Evolutionary conservation across 1,284 basidiomycete genomes (phyloP), one percentile per base, ranked within the genome.

Genomic region (Cryptococcus sp.): DNA sequence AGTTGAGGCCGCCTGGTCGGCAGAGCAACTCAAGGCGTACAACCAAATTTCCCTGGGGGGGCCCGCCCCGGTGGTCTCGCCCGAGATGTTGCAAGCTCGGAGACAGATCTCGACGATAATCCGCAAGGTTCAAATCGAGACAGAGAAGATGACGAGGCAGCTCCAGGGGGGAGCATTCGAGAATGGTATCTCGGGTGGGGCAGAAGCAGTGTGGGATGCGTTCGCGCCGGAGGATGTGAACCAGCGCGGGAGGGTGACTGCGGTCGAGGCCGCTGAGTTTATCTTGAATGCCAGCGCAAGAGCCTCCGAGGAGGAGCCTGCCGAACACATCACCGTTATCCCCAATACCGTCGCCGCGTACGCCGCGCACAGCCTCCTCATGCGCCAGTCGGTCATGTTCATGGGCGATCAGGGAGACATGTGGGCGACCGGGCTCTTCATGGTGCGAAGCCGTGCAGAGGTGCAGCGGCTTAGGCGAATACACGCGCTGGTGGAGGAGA

Each of bases 361-460:
- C 59, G 89, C 87, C 0, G 80, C 87, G 0, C 91, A 96, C 75
- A 82, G 82, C 55, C 82, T 86, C 59, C 77, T 97, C 60, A 87
- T 95, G 84, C 73, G 79, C 9, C 78, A 83, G 13, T 72, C 84
- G 1, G 68, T 82, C 18, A 77, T 86, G 47, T 98, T 89, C 64
- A 70, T 88, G 20, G 84, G 86, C 0, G 81, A 85, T 51, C 73
- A 79, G 21, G 72, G 78, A 35, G 76, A 79, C 38, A 89, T 89
- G 73, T 79, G 84, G 43, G 66, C 77, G 13, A 80, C 79, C 3
- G 84, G 86, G 50, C 77, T 69, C 0, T 92, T 94, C 77, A 71
- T 81, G 38, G 83, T 94, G 39, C 85, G 92, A 2, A 87, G 89
- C 1, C 73, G 78, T 33, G 77, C 78, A 0, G 84, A 91, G 40